These are phyloP conservation scores for Gloeophyllum trabeum DNA, from an alignment of 768 basidiomycete genomes.

Conservation along the genomic window DNA sequence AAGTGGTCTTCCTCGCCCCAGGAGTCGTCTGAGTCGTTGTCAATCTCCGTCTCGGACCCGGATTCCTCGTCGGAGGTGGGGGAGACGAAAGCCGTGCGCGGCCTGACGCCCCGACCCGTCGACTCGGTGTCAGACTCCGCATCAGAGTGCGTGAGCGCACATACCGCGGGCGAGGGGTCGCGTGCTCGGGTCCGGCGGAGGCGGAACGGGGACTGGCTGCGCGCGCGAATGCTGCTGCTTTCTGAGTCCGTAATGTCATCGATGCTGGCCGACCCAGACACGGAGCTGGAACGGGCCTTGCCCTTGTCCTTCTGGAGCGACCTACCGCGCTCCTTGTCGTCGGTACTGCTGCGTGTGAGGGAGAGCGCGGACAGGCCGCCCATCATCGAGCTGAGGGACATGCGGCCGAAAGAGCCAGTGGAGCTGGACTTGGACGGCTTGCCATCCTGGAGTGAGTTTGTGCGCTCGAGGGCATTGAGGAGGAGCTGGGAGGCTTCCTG, in stretches of 20 bases:
- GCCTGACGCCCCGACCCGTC: slow-evolving; percentile 27
- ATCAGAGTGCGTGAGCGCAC: slow-evolving; percentile 48
- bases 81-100: slow-evolving; percentile 52
- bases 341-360: slow-evolving; percentile 34
- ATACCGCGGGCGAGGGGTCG: slow-evolving; percentile 37
- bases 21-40: slow-evolving; percentile 41
- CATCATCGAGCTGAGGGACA: slow-evolving; percentile 61
- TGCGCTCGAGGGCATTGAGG: slow-evolving; percentile 40
- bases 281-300: slow-evolving; percentile 19
- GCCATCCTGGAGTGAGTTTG: slow-evolving; percentile 14
- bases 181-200: slow-evolving; percentile 56
- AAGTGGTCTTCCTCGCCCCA: slow-evolving; percentile 56
- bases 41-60: slow-evolving; percentile 34
- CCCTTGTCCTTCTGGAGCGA: slow-evolving; percentile 27
- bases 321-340: slow-evolving; percentile 42
- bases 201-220: slow-evolving; percentile 74
- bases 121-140: slow-evolving; percentile 47
- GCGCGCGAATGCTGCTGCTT: slow-evolving; percentile 36
- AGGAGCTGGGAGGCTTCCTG: no score
- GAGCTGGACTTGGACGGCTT: slow-evolving; percentile 15
- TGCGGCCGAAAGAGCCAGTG: slow-evolving; percentile 46
- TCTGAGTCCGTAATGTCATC: slow-evolving; percentile 3
- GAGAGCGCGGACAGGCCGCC: slow-evolving; percentile 56
- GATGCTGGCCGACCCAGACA: not conserved
- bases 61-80: slow-evolving; percentile 58